phyloP scores from a whole-genome alignment of 176 grass and related monocot species.

The Areca catechu region DNA sequence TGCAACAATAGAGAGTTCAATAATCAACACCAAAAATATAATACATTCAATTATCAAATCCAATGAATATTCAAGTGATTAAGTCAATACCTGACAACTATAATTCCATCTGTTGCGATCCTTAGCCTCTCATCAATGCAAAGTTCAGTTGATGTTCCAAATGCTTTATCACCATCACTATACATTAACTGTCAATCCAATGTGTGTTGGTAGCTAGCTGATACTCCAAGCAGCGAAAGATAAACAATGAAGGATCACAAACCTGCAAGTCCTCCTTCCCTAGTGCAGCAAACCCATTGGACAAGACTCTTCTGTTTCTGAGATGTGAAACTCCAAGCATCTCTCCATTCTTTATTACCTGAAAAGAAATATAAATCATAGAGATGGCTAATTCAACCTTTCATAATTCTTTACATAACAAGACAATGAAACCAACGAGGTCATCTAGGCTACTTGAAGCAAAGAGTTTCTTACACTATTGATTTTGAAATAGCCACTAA shows the following conservation, averaged over 20 bases:
- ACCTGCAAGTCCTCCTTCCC: conserved; percentile 90
- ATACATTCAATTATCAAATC: background rate
- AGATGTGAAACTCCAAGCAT: conserved; percentile 99
- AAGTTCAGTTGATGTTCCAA: conserved; percentile 86
- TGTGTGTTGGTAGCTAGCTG: conserved; percentile 1
- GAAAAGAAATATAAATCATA: conserved; percentile 15
- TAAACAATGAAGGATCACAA: background rate
- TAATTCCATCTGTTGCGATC: conserved; percentile 89
- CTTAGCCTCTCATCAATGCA: conserved; percentile 86
- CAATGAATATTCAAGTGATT: background rate
- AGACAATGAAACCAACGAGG: no score
- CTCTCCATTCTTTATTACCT: conserved; percentile 99
- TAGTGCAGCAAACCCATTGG: conserved; percentile 87
- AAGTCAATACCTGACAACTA: conserved; percentile 67
- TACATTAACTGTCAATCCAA: conserved; percentile 81
- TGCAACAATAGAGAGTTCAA: no score
- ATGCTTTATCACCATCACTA: conserved; percentile 93
- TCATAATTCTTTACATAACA: no score
- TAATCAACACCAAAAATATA: no score
- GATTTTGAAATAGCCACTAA: no score
- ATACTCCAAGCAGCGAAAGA: no score
- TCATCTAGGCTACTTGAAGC: no score
- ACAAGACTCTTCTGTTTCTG: conserved; percentile 89
- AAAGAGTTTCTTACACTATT: no score
- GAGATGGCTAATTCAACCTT: no score